Base-by-base conservation (phyloP, 2,329 filamentous ascomycete species). In the Sporothrix curviconia region DNA sequence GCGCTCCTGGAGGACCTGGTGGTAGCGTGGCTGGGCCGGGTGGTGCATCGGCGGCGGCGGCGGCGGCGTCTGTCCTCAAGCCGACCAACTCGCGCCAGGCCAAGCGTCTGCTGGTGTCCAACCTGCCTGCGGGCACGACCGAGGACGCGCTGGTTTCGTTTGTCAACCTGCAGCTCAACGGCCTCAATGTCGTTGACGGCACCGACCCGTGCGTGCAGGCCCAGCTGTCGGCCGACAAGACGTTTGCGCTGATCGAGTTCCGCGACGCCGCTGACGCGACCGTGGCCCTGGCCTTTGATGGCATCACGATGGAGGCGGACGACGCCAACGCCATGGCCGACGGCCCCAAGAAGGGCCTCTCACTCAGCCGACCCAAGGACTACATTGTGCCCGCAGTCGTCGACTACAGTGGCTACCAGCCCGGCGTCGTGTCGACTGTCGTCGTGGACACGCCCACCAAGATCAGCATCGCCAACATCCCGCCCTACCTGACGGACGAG, bases 131-230 rank as follows among this genome's bases (percentile, higher is more conserved):
- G 1, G 80, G 77, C 24, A 80, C 81, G n/a, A 89, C 83, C 14
- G 90, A 95, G 59, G 92, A 96, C 55, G 76, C 75, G 61, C 70
- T 99, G 40, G 75, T 87, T 60, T 80, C 84, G 22, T 99, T 96
- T 75, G 96, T 99, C 80, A 99, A 99, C 68, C 78, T 96, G 24
- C 92, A 97, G 70, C 81, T 99, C 53, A 97, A 99, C 66, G 91
- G 92, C n/a, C 77, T 99, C 47, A 99, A 99, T 66, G 87, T 96
- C 36, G 84, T 95, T 54, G 85, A 90, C 63, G 85, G 83, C 62
- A 81, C 82, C 47, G 92, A 97, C 66, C 92, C 92, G 36, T 97
- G 94, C 69, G 78, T 90, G 54, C 85, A 87, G 7, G 90, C 87
- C 37, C 89, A 96, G 65, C 78, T 97, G 57, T 87, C 91, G 22